Percentiles rank a stretch among this genome's conserved stretches.
phyloP scores from a whole-genome alignment of 2,329 filamentous ascomycete genomes.

The Talaromyces sp. region DNA sequence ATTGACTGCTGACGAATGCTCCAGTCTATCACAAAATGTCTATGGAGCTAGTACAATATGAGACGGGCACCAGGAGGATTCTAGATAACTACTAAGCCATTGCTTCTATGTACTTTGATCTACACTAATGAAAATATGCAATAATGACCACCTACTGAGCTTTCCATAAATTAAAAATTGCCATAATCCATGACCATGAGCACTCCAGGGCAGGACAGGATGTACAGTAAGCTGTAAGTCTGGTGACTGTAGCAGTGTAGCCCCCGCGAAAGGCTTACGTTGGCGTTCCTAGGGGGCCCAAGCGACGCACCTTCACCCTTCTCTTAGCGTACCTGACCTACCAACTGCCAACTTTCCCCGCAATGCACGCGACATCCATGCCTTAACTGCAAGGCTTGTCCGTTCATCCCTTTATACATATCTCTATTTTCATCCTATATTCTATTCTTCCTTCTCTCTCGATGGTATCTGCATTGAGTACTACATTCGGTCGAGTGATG shows the following conservation, averaged over 20 bases:
- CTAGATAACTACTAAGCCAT: conserved; percentile 1
- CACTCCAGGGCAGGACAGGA: neutral
- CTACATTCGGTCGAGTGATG: conserved; percentile 4
- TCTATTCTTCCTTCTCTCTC: neutral
- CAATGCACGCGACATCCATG: conserved; percentile 8
- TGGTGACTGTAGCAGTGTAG: neutral
- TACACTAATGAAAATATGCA: conserved; percentile 10
- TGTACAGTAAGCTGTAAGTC: neutral
- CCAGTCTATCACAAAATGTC: neutral
- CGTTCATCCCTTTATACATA: neutral
- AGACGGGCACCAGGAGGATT: neutral
- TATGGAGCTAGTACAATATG: neutral
- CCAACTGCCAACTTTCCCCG: conserved; percentile 13
- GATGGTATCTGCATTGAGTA: neutral
- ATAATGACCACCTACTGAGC: neutral
- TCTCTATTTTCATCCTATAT: neutral
- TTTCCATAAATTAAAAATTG: neutral
- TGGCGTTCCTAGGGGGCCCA: neutral
- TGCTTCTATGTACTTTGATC: conserved; percentile 9
- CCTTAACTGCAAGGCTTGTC: neutral
- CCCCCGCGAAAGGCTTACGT: conserved; percentile 1
- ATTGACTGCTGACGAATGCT: neutral
- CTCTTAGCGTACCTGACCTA: neutral
- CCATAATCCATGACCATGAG: neutral
- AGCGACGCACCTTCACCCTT: neutral